A percentile compares a stretch with the other conserved stretches of the same genome.
Evolutionary conservation across 257 asterid species (phyloP).

Genomic region (Petunia secreta): DNA sequence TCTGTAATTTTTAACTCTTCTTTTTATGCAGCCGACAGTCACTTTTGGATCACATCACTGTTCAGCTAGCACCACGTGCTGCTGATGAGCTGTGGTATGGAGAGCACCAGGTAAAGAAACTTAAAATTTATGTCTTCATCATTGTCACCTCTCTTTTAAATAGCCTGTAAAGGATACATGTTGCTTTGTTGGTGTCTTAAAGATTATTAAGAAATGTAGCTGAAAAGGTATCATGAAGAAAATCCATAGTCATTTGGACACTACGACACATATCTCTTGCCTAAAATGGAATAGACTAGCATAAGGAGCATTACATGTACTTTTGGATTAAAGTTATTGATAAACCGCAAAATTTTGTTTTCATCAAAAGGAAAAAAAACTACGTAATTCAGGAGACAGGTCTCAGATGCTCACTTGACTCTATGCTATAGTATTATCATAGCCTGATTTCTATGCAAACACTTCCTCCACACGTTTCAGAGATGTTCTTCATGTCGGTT

Average conservation of each 20-base stretch:
- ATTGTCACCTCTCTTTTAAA: constrained; percentile 12
- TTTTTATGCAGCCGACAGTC: constrained; percentile 81
- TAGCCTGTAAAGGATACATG: constrained; percentile 17
- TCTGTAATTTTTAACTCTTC: constrained; percentile 14
- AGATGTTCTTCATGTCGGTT: neutral
- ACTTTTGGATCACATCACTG: constrained; percentile 89
- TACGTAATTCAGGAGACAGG: neutral
- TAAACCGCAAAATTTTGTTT: neutral
- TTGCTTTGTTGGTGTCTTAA: constrained; percentile 14
- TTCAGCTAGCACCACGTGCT: constrained; percentile 95
- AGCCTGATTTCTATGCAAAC: neutral
- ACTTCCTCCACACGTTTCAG: neutral
- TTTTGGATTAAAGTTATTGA: constrained; percentile 3
- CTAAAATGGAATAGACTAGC: neutral
- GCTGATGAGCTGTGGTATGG: constrained; percentile 97
- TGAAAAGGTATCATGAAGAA: constrained; percentile 14
- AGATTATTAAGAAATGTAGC: neutral
- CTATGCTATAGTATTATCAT: neutral
- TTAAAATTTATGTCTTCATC: constrained; percentile 19
- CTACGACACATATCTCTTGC: neutral
- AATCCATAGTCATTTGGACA: constrained; percentile 5
- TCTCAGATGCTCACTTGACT: neutral
- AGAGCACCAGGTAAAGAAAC: constrained; percentile 63
- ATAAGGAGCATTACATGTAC: neutral
- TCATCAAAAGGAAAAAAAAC: neutral